phyloP scores from a whole-genome alignment of 208 protist genomes.

The Trypanosomatidae sp. region DNA sequence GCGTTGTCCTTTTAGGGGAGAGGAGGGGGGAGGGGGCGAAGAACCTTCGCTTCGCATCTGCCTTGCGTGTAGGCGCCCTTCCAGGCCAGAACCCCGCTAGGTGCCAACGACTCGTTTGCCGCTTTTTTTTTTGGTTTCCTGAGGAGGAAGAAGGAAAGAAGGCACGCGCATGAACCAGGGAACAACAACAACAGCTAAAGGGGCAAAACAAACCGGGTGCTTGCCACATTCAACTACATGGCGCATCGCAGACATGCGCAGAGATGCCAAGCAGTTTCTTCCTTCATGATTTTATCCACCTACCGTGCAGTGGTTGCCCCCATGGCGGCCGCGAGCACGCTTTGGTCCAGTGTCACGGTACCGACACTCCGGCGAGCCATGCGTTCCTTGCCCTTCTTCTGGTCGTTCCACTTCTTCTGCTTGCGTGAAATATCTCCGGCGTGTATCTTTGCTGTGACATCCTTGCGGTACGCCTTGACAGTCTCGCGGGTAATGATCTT shows the following conservation, averaged over 20 bases:
- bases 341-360: slow-evolving; percentile 92
- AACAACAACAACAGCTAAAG: not conserved
- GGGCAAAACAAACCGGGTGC: not conserved
- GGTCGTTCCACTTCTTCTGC: slow-evolving; percentile 96
- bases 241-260: not conserved
- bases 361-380: slow-evolving; percentile 94
- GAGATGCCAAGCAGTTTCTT: not conserved
- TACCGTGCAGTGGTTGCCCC: slow-evolving; percentile 53
- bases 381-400: slow-evolving; percentile 97
- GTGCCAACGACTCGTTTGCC: not conserved
- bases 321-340: slow-evolving; percentile 90
- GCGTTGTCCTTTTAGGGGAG: not conserved
- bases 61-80: not conserved
- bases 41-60: not conserved
- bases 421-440: slow-evolving; percentile 97
- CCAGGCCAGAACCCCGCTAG: not conserved
- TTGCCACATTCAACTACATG: not conserved
- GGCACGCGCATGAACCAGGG: too few relatives aligned
- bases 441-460: slow-evolving; percentile 95
- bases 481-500: slow-evolving; percentile 95
- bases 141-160: not conserved
- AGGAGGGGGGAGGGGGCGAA: not conserved
- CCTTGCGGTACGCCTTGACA: slow-evolving; percentile 92
- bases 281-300: slow-evolving; percentile 1
- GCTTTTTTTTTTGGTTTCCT: not conserved